These are phyloP conservation scores for Phytopythium montanum DNA, from an alignment of 352 stramenopile genomes.

Conservation along the genomic window DNA sequence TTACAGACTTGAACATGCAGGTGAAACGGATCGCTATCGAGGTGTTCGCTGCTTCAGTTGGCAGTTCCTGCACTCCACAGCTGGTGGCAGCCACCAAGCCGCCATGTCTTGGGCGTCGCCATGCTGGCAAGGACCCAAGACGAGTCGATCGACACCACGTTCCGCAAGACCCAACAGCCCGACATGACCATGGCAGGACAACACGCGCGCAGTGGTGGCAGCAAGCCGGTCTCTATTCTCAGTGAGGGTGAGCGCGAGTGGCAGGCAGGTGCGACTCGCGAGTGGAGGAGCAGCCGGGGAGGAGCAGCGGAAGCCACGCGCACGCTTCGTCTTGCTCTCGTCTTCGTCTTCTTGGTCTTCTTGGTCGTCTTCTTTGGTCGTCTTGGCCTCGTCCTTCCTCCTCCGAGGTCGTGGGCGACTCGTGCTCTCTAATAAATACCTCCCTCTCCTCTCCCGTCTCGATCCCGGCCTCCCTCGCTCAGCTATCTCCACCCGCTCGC, in stretches of 20 bases:
- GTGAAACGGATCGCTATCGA: too few species aligned
- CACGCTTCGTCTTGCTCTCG: conserved; percentile 2
- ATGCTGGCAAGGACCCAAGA: too few species aligned
- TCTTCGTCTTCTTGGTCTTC: not conserved
- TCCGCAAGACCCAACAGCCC: too few species aligned
- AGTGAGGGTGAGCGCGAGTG: not conserved
- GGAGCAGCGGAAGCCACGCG: conserved; percentile 1
- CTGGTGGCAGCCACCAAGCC: too few species aligned
- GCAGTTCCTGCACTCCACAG: too few species aligned
- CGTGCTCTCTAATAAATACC: conserved; percentile 44
- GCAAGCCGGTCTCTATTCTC: conserved; percentile 4
- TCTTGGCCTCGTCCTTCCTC: not conserved
- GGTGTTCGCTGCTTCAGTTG: too few species aligned
- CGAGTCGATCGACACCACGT: too few species aligned
- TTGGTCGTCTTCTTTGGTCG: not conserved
- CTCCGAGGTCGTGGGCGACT: not conserved
- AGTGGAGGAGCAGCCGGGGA: not conserved
- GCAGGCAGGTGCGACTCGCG: not conserved
- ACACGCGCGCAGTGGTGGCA: not conserved
- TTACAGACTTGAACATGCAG: too few species aligned
- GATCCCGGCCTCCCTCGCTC: too few species aligned
- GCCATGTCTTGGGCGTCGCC: too few species aligned
- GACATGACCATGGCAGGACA: not conserved
- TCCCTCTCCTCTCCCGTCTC: conserved; percentile 2
- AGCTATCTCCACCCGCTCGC: conserved; percentile 4